Evolutionary conservation across 164 flowering plant species (phyloP).

Genomic region (Chimonanthus praecox): DNA sequence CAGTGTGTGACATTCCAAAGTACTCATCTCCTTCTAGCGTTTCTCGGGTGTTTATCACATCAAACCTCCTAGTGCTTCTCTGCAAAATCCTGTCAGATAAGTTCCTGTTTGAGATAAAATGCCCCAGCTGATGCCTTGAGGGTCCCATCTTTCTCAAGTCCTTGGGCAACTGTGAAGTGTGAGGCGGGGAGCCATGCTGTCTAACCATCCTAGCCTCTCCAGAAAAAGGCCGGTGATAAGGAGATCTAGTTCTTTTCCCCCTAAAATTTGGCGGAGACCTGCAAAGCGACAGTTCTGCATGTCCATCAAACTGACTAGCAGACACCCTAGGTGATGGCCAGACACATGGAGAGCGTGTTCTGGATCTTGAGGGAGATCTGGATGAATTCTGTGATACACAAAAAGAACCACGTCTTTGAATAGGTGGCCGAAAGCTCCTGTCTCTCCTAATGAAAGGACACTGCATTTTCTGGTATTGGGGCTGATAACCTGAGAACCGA

Average conservation of each 20-base stretch:
- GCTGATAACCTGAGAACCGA: conserved; percentile 32
- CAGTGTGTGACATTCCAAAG: conserved; percentile 32
- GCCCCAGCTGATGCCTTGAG: conserved; percentile 28
- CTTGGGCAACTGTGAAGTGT: conserved; percentile 21
- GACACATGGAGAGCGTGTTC: conserved; percentile 48
- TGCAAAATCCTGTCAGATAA: conserved; percentile 36
- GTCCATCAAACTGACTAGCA: conserved; percentile 43
- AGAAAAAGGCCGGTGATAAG: conserved; percentile 35
- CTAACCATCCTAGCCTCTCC: conserved; percentile 34
- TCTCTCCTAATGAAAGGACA: conserved; percentile 34
- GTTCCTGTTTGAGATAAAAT: conserved; percentile 29
- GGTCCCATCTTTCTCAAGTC: conserved; percentile 46
- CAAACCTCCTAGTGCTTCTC: conserved; percentile 39
- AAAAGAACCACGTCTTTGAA: conserved; percentile 21
- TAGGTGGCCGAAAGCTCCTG: conserved; percentile 29
- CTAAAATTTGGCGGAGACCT: conserved; percentile 47
- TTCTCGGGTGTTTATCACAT: conserved; percentile 38
- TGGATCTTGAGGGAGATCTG: conserved; percentile 49
- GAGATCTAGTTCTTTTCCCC: conserved; percentile 46
- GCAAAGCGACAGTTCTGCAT: conserved; percentile 29
- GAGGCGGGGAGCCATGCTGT: conserved; percentile 44
- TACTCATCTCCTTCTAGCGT: conserved; percentile 41
- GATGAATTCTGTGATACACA: conserved; percentile 32
- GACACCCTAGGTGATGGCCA: conserved; percentile 59
- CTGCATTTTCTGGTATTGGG: conserved; percentile 34